Evolutionary conservation across 1,139 yeast genomes (phyloP).

Genomic region (Lodderomyces theae): DNA sequence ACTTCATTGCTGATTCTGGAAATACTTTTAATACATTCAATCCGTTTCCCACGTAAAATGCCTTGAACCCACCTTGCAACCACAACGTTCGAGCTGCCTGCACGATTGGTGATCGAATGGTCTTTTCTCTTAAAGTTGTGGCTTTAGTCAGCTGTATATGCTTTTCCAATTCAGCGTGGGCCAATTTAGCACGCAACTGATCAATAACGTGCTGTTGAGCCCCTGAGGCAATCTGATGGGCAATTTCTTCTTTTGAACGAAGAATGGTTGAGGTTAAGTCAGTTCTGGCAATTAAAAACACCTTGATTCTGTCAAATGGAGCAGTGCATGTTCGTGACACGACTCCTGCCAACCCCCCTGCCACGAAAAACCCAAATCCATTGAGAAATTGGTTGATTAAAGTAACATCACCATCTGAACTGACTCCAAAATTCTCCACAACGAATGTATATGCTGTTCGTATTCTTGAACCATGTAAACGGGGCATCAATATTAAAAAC

Average conservation of each 20-base stretch:
- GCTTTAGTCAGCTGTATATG: constrained; percentile 17
- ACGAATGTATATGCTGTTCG: constrained; percentile 81
- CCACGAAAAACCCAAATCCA: constrained; percentile 86
- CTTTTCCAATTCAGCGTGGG: constrained; percentile 24
- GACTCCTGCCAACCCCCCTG: constrained; percentile 96
- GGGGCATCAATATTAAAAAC: constrained; percentile 77
- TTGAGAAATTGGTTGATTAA: constrained; percentile 73
- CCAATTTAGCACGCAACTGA: constrained; percentile 30
- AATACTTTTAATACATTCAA: constrained; percentile 89
- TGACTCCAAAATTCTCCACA: constrained; percentile 73
- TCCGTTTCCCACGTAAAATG: constrained; percentile 95
- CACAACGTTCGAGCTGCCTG: constrained; percentile 83
- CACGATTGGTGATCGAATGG: constrained; percentile 62
- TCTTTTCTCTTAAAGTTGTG: constrained; percentile 25
- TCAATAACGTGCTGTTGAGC: constrained; percentile 37
- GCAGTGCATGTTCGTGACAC: constrained; percentile 97
- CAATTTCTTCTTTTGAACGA: constrained; percentile 53
- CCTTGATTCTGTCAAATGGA: constrained; percentile 92
- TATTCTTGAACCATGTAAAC: constrained; percentile 64
- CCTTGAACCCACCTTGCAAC: constrained; percentile 81
- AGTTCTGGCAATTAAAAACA: constrained; percentile 87
- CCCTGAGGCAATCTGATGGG: constrained; percentile 38
- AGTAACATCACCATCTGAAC: constrained; percentile 90
- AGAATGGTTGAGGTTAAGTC: constrained; percentile 70
- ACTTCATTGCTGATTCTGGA: constrained; percentile 97